Evolutionary conservation across 108 stramenopile species (phyloP).

Genomic region (Nannochloropsis salina): DNA sequence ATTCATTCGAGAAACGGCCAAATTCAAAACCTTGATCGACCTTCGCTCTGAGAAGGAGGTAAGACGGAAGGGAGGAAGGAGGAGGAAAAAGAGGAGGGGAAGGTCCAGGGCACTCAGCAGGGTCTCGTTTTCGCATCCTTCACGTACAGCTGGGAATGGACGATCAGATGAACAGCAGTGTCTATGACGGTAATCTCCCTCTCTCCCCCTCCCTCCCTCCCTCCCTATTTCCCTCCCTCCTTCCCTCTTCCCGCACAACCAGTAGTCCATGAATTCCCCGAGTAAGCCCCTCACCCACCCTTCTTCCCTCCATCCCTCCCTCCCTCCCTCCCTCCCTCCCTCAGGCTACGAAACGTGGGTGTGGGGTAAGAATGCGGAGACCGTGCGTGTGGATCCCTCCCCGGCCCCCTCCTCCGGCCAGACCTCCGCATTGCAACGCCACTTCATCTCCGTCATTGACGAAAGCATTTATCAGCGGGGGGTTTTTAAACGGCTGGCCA

Average conservation of each 20-base stretch:
- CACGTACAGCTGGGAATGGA: conserved; percentile 24
- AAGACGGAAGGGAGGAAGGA: neutral
- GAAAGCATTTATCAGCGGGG: conserved; percentile 44
- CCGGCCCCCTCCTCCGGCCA: neutral
- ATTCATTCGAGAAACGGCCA: neutral
- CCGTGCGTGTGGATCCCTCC: neutral
- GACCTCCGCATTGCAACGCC: neutral
- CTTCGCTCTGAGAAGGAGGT: conserved; percentile 74
- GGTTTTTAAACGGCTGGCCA: conserved; percentile 40
- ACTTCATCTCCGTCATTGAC: conserved; percentile 42
- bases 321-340: conserved; percentile 1
- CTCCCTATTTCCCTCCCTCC: neutral
- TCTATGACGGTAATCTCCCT: conserved; percentile 26
- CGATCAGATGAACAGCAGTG: conserved; percentile 29
- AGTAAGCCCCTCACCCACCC: neutral
- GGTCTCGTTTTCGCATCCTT: neutral
- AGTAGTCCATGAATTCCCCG: no score
- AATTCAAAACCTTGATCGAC: conserved; percentile 67
- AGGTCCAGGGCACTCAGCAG: neutral
- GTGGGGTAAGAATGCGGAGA: neutral
- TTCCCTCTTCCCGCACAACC: no score
- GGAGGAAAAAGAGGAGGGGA: conserved; percentile 25
- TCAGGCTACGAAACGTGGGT: neutral
- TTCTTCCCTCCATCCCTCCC: neutral
- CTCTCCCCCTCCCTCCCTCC: neutral